Evolutionary conservation across 306 rosid genomes (phyloP).

Genomic region (Clitoria ternatea): DNA sequence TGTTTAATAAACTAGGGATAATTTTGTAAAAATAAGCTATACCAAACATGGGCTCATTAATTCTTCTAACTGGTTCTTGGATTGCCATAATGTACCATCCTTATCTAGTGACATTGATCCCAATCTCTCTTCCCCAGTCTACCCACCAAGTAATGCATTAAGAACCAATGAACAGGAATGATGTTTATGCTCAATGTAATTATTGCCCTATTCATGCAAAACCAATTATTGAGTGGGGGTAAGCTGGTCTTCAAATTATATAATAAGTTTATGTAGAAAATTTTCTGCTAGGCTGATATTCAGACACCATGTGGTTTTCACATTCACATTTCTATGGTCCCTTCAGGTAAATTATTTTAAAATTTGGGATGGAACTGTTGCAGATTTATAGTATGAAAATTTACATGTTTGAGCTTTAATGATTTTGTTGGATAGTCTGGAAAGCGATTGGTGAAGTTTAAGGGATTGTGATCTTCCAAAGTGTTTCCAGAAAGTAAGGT

Average conservation of each 20-base stretch:
- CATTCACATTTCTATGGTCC: slow-evolving; percentile 2
- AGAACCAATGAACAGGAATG: background rate
- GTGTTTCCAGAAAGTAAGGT: background rate
- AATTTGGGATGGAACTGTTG: background rate
- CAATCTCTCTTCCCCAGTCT: background rate
- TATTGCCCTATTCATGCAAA: background rate
- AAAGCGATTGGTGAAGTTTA: background rate
- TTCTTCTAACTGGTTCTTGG: no score
- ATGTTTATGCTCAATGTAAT: background rate
- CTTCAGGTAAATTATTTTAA: background rate
- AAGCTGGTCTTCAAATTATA: no score
- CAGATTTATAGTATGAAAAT: background rate
- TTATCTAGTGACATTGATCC: background rate
- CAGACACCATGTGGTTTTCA: background rate
- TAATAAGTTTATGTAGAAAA: no score
- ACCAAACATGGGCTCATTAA: background rate
- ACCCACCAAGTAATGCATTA: background rate
- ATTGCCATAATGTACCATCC: background rate
- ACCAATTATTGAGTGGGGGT: background rate
- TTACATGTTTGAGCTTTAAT: background rate
- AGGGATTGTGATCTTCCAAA: background rate
- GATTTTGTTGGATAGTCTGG: slow-evolving; percentile 10
- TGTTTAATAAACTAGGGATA: no score
- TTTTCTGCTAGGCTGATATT: background rate
- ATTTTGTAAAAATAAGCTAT: background rate